Evolutionary conservation across 495 filamentous ascomycete species (phyloP), one percentile per base, ranked within the genome.

Genomic region (Chaetomium tenue): DNA sequence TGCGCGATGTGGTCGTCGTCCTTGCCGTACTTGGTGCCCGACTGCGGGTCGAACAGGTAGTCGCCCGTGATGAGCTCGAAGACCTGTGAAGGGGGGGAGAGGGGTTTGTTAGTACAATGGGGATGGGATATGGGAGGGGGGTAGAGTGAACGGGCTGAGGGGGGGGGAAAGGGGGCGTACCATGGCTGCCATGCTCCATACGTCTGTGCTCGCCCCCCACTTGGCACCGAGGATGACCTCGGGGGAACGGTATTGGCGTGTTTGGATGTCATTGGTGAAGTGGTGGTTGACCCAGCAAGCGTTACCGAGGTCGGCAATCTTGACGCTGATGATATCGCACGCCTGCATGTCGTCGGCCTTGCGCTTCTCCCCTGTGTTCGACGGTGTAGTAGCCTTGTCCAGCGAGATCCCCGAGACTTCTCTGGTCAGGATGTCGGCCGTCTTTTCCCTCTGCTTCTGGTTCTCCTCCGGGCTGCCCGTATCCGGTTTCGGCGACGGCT

Each of bases 171-270:
- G 39, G 23, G 53, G 22, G 58, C 84, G 59, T 81, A 98, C 95
- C 94, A 99, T 99, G 68, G 90, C 90, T 25, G 95, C 91, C 94
- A 99, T 99, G 77, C 95, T 98, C 94, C 94, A 99, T 20, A 99
- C 89, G 74, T 99, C 94, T 2, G 94, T 98, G 72, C 94, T 98
- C 5, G 94, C 94, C 58, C 94, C 94, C 94, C 94, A 99, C 78
- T 97, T 98, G 1, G 92, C 87, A 48, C 94, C 94, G 20, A 99
- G 78, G 51, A 99, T 98, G 30, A 99, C 94, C 75, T 99, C 94
- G 3, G 94, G 94, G 0, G 94, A 98, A 23, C 94, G 85, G 76
- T 99, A 99, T 76, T 99, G 94, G 70, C 94, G 85, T 9, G 94
- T 99, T 70, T 99, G 94, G 66, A 99, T 99, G 72, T 99, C 94